Evolutionary conservation across 495 filamentous ascomycete species (phyloP).

Genomic region (Amniculicola lignicola): DNA sequence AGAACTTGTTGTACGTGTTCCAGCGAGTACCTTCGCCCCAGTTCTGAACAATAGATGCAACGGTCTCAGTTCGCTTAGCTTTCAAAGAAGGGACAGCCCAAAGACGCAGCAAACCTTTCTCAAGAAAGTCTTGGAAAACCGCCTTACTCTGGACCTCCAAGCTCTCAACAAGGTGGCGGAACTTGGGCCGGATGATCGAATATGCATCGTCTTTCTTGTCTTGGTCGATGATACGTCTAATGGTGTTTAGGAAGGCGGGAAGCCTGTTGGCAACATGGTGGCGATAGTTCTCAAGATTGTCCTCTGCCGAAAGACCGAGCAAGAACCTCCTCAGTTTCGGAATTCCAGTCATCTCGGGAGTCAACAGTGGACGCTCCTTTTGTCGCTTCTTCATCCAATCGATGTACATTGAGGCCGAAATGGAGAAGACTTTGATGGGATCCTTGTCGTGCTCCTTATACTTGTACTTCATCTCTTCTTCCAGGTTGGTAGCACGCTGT

Average conservation of each 20-base stretch:
- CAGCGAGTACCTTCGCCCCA: not conserved
- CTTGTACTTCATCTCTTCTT: conserved; percentile 1
- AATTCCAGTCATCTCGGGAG: conserved; percentile 7
- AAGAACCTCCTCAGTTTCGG: not conserved
- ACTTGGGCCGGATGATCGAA: conserved; percentile 6
- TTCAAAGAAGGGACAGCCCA: not conserved
- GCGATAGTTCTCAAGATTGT: not conserved
- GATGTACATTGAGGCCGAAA: not conserved
- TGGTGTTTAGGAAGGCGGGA: not conserved
- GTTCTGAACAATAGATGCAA: not conserved
- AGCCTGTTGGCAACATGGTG: not conserved
- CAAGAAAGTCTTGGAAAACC: not conserved
- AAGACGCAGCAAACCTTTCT: not conserved
- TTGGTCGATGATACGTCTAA: not conserved
- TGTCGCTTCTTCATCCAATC: conserved; percentile 1
- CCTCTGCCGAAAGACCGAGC: conserved; percentile 1
- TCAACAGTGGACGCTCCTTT: not conserved
- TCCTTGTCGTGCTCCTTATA: not conserved
- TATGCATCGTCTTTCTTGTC: conserved; percentile 5
- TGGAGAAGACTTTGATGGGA: conserved; percentile 7
- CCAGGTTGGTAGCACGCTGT: conserved; percentile 1
- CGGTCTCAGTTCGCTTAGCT: not conserved
- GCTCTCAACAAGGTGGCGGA: not conserved
- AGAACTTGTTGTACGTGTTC: conserved; percentile 17
- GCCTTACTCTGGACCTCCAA: not conserved